A percentile compares a stretch with the other conserved stretches of the same genome.
Evolutionary conservation across 2,329 filamentous ascomycete genomes (phyloP).

Genomic region (Furcasterigmium sp.): DNA sequence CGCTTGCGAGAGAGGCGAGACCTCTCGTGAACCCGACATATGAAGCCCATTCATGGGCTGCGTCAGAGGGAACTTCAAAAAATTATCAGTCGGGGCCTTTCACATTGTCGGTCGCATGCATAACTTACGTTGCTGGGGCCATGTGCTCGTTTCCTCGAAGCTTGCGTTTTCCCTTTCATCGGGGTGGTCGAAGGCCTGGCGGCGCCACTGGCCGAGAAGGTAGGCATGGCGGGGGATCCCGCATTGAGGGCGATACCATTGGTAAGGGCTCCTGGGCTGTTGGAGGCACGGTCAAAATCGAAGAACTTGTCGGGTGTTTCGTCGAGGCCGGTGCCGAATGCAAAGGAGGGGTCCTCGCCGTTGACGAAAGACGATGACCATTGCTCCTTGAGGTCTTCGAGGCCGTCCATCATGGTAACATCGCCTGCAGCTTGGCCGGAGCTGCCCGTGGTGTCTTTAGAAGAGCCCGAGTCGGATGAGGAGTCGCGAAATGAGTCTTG

Average conservation of each 20-base stretch:
- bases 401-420: conserved; percentile 34
- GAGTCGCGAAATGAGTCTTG: conserved; percentile 41
- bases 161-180: conserved; percentile 15
- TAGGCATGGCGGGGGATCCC: conserved; percentile 37
- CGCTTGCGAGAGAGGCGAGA: conserved; percentile 45
- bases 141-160: conserved; percentile 26
- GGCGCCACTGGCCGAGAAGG: conserved; percentile 29
- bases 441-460: conserved; percentile 41
- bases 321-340: conserved; percentile 23
- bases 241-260: conserved; percentile 21
- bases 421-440: conserved; percentile 30
- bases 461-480: conserved; percentile 46
- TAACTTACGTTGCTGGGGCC: background rate
- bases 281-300: conserved; percentile 54
- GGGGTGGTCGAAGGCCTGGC: conserved; percentile 16
- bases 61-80: conserved; percentile 45
- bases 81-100: conserved; percentile 16
- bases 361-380: conserved; percentile 26
- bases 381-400: conserved; percentile 29
- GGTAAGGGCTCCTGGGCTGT: conserved; percentile 41
- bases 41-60: conserved; percentile 45
- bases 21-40: conserved; percentile 43
- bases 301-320: conserved; percentile 41
- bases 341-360: conserved; percentile 29
- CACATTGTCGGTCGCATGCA: too few relatives aligned